A percentile compares a stretch with the other conserved stretches of the same genome.
Evolutionary conservation across 208 protist species (phyloP).

Genomic region (Balamuthia mandrillaris): DNA sequence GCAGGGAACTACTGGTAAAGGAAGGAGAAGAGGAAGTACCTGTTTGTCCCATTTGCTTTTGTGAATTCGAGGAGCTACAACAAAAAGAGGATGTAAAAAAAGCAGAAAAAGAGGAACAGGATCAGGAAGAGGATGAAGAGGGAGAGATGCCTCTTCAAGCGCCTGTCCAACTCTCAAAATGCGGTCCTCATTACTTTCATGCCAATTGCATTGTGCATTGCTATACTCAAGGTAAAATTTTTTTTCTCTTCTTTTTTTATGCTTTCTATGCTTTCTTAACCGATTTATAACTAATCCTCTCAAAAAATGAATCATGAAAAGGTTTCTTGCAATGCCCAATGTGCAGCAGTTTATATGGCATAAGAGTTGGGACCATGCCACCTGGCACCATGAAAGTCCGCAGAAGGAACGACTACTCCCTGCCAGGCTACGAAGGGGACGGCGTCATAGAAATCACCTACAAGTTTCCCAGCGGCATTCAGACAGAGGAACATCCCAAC

Average conservation of each 20-base stretch:
- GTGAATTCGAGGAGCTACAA: conserved; percentile 8
- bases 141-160: background rate
- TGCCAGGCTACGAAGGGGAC: background rate
- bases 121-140: background rate
- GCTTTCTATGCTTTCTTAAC: background rate
- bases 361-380: conserved; percentile 12
- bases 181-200: conserved; percentile 20
- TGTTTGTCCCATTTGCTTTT: conserved; percentile 6
- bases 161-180: background rate
- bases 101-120: background rate
- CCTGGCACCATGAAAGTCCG: conserved; percentile 4
- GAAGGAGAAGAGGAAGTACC: too few relatives aligned
- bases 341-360: conserved; percentile 16
- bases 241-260: background rate
- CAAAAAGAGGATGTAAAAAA: background rate
- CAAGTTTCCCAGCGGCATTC: background rate
- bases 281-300: too few relatives aligned
- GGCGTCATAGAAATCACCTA: conserved; percentile 20
- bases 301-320: too few relatives aligned
- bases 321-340: conserved; percentile 31
- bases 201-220: conserved; percentile 18
- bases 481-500: conserved; percentile 4
- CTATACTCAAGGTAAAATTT: background rate
- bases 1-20: background rate
- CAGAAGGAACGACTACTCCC: background rate